Evolutionary conservation across 306 rosid species (phyloP), one percentile per base, ranked within the genome.

Genomic region (Biancaea sappan): DNA sequence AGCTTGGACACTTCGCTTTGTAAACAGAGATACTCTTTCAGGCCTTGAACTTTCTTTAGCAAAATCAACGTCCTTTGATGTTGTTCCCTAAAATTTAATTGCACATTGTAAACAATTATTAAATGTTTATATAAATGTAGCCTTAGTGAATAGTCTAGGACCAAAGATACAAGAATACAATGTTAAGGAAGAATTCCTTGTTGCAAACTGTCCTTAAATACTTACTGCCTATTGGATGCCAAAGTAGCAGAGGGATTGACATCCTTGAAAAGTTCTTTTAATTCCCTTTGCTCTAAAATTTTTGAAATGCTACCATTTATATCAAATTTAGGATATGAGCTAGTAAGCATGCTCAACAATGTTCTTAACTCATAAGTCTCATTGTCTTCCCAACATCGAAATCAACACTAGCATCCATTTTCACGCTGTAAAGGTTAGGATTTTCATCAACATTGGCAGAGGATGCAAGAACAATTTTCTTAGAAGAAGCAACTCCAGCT

Each of bases 191-290:
- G 18, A 69, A 94, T 80, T 77, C 90, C 89, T 73, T 88, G 84
- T 40, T 77, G 92, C 77, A 94, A 72, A 78, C 79, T 88, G 46
- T 89, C 92, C 78, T 80, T 91, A 75, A 83, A 94, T 72, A 92
- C 92, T 59, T 88, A 92, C 43, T 79, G 87, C 66, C 88, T 87
- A 50, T 81, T 80, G 19, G 96, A 87, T 51, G 86, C 77, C 78
- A 71, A 74, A 61, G 74, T n/a, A 69, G 82, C 38, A 58, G 88
- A 83, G 72, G 91, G 81, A 78, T 81, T 90, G 78, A 80, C 65
- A 79, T 88, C 88, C 82, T 84, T 92, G 26, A 83, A 76, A 35
- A 88, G 87, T 68, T 83, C 89, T 82, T 85, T 83, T 22, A 84
- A 73, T 66, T 86, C 92, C 80, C 83, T 85, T 72, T 60, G 88